These are phyloP conservation scores for Mycena metata DNA, from an alignment of 768 basidiomycete genomes.

Conservation along the genomic window DNA sequence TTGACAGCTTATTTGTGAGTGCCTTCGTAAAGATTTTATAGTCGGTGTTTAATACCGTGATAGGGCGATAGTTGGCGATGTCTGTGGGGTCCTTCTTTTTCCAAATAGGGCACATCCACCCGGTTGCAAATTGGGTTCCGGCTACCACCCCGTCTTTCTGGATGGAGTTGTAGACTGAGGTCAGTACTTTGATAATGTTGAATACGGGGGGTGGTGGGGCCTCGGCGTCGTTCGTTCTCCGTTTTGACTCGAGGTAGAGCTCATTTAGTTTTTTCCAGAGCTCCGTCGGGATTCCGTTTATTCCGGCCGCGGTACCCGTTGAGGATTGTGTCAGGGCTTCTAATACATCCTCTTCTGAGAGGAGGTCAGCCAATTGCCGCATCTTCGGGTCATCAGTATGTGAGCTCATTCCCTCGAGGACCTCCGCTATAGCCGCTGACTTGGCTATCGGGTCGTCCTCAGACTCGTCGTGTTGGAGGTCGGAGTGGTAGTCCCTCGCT, in stretches of 20 bases:
- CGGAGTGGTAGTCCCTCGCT: constrained; percentile 19
- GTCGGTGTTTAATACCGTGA: constrained; percentile 15
- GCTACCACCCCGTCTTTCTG: background rate
- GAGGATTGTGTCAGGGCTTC: background rate
- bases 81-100: constrained; percentile 12
- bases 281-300: constrained; percentile 16
- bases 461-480: background rate
- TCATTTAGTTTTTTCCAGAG: constrained; percentile 12
- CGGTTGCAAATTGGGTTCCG: constrained; percentile 6
- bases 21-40: constrained; percentile 32
- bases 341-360: background rate
- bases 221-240: background rate
- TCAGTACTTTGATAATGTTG: constrained; percentile 11
- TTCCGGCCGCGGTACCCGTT: background rate
- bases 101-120: constrained; percentile 21
- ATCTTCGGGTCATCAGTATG: background rate
- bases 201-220: too few species aligned
- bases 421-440: background rate
- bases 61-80: constrained; percentile 15
- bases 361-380: background rate
- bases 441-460: background rate
- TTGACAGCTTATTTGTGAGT: constrained; percentile 6
- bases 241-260: background rate
- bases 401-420: background rate
- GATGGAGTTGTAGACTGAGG: constrained; percentile 15